Conservation (phyloP, 768 basidiomycete species). For the Kwoniella dendrophila region DNA sequence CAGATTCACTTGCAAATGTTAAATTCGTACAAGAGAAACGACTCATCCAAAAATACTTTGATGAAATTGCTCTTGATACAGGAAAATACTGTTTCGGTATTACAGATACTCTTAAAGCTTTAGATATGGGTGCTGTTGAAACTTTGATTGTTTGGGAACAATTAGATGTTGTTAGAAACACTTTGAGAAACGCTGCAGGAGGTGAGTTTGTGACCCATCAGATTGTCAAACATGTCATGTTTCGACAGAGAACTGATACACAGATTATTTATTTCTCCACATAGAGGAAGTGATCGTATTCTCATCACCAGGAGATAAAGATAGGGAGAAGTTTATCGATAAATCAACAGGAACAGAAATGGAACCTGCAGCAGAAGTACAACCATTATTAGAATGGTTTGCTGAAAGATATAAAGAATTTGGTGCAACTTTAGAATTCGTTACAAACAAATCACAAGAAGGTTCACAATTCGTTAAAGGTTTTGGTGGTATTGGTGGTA, state of each 20-base stretch:
- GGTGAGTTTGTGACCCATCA: conserved; percentile 60
- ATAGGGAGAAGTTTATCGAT: conserved; percentile 92
- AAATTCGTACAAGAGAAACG: conserved; percentile 99
- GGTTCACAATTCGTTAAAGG: conserved; percentile 98
- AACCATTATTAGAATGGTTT: conserved; percentile 94
- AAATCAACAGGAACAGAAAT: conserved; percentile 94
- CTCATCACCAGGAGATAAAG: conserved; percentile 73
- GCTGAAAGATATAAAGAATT: conserved; percentile 98
- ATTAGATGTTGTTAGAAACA: conserved; percentile 83
- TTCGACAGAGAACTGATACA: neutral
- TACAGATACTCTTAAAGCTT: conserved; percentile 91
- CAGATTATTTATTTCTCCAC: conserved; percentile 14
- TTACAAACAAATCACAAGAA: conserved; percentile 94
- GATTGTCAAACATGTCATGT: neutral
- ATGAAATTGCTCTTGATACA: conserved; percentile 97
- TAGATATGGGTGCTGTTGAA: conserved; percentile 95
- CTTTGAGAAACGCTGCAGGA: conserved; percentile 86
- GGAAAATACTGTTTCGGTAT: conserved; percentile 97
- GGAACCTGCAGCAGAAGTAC: conserved; percentile 81
- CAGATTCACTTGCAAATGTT: conserved; percentile 94
- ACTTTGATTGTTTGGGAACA: conserved; percentile 99
- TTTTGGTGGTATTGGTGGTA: conserved; percentile 95
- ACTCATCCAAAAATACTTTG: conserved; percentile 97
- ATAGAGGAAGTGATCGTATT: conserved; percentile 82
- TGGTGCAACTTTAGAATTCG: conserved; percentile 84